A percentile compares a stretch with the other conserved stretches of the same genome.
Evolutionary conservation across 2,329 filamentous ascomycete genomes (phyloP).

Genomic region (Tothia fuscella): DNA sequence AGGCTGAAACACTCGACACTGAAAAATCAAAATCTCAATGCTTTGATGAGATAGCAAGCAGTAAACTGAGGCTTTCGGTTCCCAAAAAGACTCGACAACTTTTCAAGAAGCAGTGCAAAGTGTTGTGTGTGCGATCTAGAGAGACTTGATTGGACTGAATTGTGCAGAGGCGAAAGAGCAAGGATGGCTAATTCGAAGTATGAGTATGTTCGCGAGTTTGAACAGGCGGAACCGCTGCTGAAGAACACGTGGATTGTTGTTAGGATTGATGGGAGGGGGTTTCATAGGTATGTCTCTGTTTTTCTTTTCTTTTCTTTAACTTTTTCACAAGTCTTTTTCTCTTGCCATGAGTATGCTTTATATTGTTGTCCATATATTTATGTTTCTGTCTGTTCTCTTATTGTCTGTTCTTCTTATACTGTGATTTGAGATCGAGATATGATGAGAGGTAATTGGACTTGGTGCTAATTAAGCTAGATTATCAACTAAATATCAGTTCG

Average conservation of each 20-base stretch:
- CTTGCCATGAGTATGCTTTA: not conserved
- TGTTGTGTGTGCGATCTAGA: no score
- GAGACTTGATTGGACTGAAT: no score
- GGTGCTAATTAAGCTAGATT: constrained; percentile 41
- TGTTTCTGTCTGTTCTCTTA: constrained; percentile 6
- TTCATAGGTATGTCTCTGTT: constrained; percentile 54
- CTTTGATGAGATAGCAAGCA: no score
- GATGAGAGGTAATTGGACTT: not conserved
- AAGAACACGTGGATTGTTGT: constrained; percentile 95
- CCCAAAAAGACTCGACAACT: no score
- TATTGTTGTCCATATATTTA: no score
- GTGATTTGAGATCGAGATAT: not conserved
- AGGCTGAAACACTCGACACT: no score
- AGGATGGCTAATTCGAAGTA: constrained; percentile 36
- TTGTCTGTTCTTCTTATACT: constrained; percentile 10
- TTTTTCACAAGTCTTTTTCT: not conserved
- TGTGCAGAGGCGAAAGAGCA: not conserved
- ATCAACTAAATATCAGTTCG: constrained; percentile 69
- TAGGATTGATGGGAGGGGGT: constrained; percentile 84
- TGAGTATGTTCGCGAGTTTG: constrained; percentile 86
- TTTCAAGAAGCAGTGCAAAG: no score
- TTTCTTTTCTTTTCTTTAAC: constrained; percentile 6
- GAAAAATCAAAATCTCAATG: no score
- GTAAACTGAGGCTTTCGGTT: no score
- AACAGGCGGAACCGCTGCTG: constrained; percentile 67